Base-by-base conservation (phyloP, 257 asterid genomes). In the Paulownia fortunei region DNA sequence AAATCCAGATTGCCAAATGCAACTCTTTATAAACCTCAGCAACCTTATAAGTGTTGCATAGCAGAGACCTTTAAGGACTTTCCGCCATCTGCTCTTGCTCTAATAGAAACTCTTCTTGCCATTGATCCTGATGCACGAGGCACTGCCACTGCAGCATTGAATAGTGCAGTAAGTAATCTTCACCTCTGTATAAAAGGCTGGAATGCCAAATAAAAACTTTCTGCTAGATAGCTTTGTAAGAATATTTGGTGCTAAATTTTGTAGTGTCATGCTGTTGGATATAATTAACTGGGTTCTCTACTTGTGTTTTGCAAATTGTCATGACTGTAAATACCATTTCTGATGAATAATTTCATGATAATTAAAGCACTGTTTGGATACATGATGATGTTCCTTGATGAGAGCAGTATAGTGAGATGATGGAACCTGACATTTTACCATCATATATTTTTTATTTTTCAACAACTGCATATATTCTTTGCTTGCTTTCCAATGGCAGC, bases 1-100 rank as follows among this genome's bases (percentile, higher is more conserved):
- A 94, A 89, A 88, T 91, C 94, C 47, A 85, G 84, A 85, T 77
- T 94, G 60, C 95, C 97, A 16, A 92, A 92, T 75, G 95, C 98
- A 15, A 91, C 94, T 46, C 91, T 91, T 52, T 94, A 92, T 84
- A 94, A 91, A 84, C 98, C 98, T 70, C 97, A 92, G 72, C 98
- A 94, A 21, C 95, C 92, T 61, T 94, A 94, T 70, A 89, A 83
- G 58, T 84, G 95, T 60, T 89, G 94, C 84, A 74, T 92, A 66
- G 73, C 83, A 7, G 97, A 94, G 61, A 65, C 89, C 58, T 94
- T 83, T 63, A 91, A 91, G 87, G 96, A 94, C 67, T 89, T 91
- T 78, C 97, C 98, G 0, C 83, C 89, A 18, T 78, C 96, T 71
- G 89, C 98, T 60, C 86, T 87, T 52, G 73, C 92, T 70, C 80